phyloP scores from a whole-genome alignment of 2,329 filamentous ascomycete genomes.

The Cryphonectria nitschkei region DNA sequence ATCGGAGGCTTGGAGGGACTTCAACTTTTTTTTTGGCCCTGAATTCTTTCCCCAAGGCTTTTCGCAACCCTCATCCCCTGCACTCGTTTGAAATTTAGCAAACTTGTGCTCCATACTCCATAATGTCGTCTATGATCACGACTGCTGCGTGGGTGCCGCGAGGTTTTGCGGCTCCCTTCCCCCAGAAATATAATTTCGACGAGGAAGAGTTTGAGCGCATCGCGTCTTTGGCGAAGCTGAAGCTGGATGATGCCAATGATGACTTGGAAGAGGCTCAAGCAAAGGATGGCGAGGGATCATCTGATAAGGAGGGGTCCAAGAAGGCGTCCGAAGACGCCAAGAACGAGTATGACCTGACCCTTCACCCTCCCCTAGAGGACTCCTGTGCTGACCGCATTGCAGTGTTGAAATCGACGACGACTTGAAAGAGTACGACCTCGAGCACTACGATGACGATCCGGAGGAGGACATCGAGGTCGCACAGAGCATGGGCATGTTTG shows the following conservation, averaged over 20 bases:
- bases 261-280: slow-evolving; percentile 75
- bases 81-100: slow-evolving; percentile 5
- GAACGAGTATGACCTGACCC: slow-evolving; percentile 40
- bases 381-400: slow-evolving; percentile 30
- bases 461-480: slow-evolving; percentile 62
- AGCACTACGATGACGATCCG: slow-evolving; percentile 90
- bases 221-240: slow-evolving; percentile 72
- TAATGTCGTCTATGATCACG: slow-evolving; percentile 73
- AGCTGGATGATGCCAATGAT: slow-evolving; percentile 90
- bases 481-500: slow-evolving; percentile 87
- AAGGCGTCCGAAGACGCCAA: slow-evolving; percentile 25
- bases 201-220: slow-evolving; percentile 77
- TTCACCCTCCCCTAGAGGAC: neutral
- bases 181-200: slow-evolving; percentile 74
- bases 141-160: slow-evolving; percentile 76
- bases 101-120: slow-evolving; percentile 29
- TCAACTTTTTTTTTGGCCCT: slow-evolving; percentile 5
- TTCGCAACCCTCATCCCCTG: slow-evolving; percentile 6
- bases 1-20: neutral
- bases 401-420: slow-evolving; percentile 73
- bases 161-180: slow-evolving; percentile 76
- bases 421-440: slow-evolving; percentile 93
- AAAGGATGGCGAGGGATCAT: slow-evolving; percentile 37
- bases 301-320: slow-evolving; percentile 28
- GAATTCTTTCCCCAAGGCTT: neutral